Conservation (phyloP, 805 yeast species). For the Yarrowia deformans region DNA sequence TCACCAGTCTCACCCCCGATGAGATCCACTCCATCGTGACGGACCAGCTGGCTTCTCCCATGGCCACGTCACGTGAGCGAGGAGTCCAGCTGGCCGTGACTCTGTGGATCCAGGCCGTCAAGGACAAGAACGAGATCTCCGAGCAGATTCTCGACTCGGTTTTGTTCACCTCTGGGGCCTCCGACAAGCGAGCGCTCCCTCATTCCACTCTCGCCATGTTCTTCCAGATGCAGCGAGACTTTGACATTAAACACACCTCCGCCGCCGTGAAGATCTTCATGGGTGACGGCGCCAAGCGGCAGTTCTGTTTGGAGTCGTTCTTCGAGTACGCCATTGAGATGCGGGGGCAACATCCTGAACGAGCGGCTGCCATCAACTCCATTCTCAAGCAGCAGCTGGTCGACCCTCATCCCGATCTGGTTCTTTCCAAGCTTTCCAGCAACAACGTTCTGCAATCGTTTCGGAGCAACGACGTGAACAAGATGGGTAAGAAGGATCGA, state of each 20-base stretch:
- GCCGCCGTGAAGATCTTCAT: slow-evolving; percentile 16
- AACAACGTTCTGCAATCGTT: slow-evolving; percentile 28
- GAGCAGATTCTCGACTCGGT: slow-evolving; percentile 8
- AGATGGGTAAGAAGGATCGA: background rate
- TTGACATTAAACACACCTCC: background rate
- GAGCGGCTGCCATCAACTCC: slow-evolving; percentile 4
- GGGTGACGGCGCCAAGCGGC: slow-evolving; percentile 12
- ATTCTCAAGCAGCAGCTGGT: slow-evolving; percentile 26
- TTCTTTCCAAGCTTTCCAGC: slow-evolving; percentile 21
- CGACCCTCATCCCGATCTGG: slow-evolving; percentile 20
- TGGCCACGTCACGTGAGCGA: slow-evolving; percentile 21
- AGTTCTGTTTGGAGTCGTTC: slow-evolving; percentile 14
- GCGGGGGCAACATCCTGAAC: slow-evolving; percentile 26
- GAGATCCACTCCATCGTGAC: background rate
- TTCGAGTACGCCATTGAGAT: slow-evolving; percentile 32
- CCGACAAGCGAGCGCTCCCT: background rate
- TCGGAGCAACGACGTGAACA: slow-evolving; percentile 13
- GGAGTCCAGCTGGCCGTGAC: slow-evolving; percentile 15
- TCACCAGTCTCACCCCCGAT: background rate
- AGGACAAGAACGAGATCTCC: background rate
- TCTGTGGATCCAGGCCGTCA: slow-evolving; percentile 24
- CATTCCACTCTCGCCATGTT: slow-evolving; percentile 25
- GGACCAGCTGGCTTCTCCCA: slow-evolving; percentile 1
- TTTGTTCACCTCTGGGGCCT: background rate
- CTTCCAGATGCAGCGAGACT: slow-evolving; percentile 20